phyloP scores from a whole-genome alignment of 352 stramenopile species.

The Pythium biforme region DNA sequence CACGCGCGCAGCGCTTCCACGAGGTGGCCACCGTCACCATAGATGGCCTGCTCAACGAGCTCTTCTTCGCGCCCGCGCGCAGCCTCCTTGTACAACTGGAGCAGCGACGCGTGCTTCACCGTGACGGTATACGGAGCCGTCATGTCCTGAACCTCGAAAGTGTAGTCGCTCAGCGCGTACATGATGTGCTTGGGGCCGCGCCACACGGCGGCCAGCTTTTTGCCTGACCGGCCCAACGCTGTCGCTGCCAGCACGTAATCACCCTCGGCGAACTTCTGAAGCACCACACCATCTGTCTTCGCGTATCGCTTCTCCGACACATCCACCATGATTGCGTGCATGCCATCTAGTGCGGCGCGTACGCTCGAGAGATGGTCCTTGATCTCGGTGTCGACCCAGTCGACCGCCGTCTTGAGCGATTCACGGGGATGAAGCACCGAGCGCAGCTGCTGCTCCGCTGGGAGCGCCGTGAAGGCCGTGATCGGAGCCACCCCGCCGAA shows the following conservation, averaged over 20 bases:
- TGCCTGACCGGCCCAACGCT: not conserved
- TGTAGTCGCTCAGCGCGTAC: conserved; percentile 10
- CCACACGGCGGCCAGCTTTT: conserved; percentile 28
- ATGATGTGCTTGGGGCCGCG: conserved; percentile 19
- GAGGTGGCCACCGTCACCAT: conserved; percentile 21
- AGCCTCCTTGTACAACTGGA: conserved; percentile 23
- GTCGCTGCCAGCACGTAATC: conserved; percentile 26
- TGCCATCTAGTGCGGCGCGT: conserved; percentile 7
- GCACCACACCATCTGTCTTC: conserved; percentile 2
- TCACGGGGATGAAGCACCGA: conserved; percentile 6
- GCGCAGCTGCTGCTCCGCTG: not conserved
- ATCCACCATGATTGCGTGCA: conserved; percentile 5
- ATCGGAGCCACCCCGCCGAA: not conserved
- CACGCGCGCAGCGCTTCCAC: not conserved
- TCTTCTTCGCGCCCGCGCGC: not conserved
- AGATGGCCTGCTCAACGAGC: conserved; percentile 13
- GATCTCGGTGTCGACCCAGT: conserved; percentile 14
- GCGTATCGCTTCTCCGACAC: conserved; percentile 20
- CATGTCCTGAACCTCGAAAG: conserved; percentile 29
- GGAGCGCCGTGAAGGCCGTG: conserved; percentile 20
- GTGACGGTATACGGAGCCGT: conserved; percentile 3
- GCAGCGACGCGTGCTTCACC: conserved; percentile 8
- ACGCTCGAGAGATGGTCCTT: not conserved
- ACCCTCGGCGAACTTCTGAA: conserved; percentile 13
- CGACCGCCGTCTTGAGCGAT: not conserved